A percentile compares a stretch with the other conserved stretches of the same genome.
phyloP scores from a whole-genome alignment of 31 red algal genomes.

The Asparagopsis taxiformis region DNA sequence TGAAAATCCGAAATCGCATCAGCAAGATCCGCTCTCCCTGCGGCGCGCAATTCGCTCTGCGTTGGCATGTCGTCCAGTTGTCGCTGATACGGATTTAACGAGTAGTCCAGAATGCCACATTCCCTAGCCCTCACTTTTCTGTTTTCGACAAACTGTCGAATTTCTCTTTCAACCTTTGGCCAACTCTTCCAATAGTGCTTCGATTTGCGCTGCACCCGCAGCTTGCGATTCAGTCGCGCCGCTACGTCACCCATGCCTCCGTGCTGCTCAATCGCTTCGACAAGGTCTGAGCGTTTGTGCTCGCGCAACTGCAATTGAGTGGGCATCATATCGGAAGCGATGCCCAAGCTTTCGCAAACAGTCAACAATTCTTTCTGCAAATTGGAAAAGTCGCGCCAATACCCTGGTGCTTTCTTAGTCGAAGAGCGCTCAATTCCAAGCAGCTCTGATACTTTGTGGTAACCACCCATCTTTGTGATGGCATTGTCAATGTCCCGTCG shows the following conservation, averaged over 20 bases:
- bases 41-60: constrained; percentile 29
- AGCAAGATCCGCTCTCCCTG: constrained; percentile 52
- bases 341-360: constrained; percentile 9
- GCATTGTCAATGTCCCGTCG: constrained; percentile 65
- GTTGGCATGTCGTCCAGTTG: no score
- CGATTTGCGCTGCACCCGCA: not conserved
- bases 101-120: no score
- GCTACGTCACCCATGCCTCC: constrained; percentile 53
- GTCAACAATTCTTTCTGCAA: constrained; percentile 22
- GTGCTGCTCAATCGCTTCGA: constrained; percentile 41
- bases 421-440: constrained; percentile 22
- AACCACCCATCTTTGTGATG: constrained; percentile 65
- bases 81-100: no score
- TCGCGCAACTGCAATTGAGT: constrained; percentile 62
- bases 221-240: constrained; percentile 15
- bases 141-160: constrained; percentile 32
- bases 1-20: constrained; percentile 49
- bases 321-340: constrained; percentile 41
- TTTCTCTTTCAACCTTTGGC: constrained; percentile 24
- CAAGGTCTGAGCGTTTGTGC: constrained; percentile 51
- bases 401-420: constrained; percentile 7
- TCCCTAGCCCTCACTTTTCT: no score
- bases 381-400: constrained; percentile 50
- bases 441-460: constrained; percentile 34
- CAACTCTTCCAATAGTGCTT: constrained; percentile 59